These are phyloP conservation scores for Tetracladium setigerum DNA, from an alignment of 495 filamentous ascomycete species.

Conservation along the genomic window DNA sequence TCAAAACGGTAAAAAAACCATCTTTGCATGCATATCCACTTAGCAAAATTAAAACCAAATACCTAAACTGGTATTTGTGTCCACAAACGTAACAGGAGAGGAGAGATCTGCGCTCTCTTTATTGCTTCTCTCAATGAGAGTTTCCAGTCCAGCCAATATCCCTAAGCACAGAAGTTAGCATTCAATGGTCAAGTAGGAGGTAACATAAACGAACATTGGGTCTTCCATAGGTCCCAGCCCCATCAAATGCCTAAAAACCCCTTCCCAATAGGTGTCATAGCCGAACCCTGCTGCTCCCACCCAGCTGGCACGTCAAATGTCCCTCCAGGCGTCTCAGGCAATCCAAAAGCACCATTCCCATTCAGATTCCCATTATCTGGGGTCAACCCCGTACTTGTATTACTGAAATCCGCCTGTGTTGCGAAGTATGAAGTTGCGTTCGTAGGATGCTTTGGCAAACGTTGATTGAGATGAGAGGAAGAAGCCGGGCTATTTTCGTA, in stretches of 20 bases:
- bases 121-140: no score
- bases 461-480: slow-evolving; percentile 26
- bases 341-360: slow-evolving; percentile 27
- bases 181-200: background rate
- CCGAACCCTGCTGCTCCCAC: slow-evolving; percentile 27
- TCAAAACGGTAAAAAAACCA: no score
- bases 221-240: slow-evolving; percentile 19
- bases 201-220: slow-evolving; percentile 14
- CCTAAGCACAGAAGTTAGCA: slow-evolving; percentile 5
- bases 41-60: no score
- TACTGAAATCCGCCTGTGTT: slow-evolving; percentile 13
- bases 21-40: no score
- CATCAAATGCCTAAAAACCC: slow-evolving; percentile 41
- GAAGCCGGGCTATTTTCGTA: slow-evolving; percentile 37
- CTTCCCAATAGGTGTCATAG: slow-evolving; percentile 43
- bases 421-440: slow-evolving; percentile 16
- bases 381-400: slow-evolving; percentile 15
- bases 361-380: slow-evolving; percentile 16
- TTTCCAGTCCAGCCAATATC: slow-evolving; percentile 1
- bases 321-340: slow-evolving; percentile 27
- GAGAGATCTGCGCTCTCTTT: no score
- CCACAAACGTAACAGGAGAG: no score
- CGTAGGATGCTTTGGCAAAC: slow-evolving; percentile 26
- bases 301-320: slow-evolving; percentile 30
- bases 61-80: no score